phyloP scores from a whole-genome alignment of 2,329 filamentous ascomycete species.

The Fusarium odoratissimum region DNA sequence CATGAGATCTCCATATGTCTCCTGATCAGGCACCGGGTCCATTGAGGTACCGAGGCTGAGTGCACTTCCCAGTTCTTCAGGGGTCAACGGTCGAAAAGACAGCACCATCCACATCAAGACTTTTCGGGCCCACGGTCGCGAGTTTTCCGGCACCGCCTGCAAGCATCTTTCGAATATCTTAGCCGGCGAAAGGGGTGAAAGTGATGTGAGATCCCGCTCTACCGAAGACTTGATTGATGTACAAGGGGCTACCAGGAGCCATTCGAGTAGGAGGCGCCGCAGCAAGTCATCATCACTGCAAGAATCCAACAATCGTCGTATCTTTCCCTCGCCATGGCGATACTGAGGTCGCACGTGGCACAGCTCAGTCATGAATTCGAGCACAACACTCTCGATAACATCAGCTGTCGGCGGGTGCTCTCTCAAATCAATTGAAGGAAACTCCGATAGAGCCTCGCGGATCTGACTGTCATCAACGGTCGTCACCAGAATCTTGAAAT shows the following conservation, averaged over 20 bases:
- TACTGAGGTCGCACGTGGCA: background rate
- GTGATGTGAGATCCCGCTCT: background rate
- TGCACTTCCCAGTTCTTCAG: background rate
- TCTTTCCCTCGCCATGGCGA: background rate
- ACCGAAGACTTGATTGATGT: background rate
- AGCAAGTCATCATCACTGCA: background rate
- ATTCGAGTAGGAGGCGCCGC: accelerated
- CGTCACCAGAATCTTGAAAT: background rate
- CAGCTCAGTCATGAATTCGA: background rate
- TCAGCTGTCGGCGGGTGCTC: background rate
- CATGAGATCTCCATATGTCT: background rate
- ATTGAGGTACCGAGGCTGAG: background rate
- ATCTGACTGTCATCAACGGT: background rate
- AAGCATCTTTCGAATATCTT: background rate
- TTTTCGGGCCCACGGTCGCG: background rate
- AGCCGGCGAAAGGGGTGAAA: background rate
- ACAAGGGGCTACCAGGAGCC: background rate
- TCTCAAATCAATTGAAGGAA: background rate
- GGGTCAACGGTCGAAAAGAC: background rate
- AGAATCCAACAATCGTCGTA: background rate
- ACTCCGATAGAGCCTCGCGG: background rate
- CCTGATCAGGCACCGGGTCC: accelerated
- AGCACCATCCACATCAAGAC: background rate
- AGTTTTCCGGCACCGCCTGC: too few species aligned
- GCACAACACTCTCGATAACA: accelerated